Evolutionary conservation across 371 early-diverging fungal genomes (phyloP).

Genomic region (Syncephalastrum monosporum): DNA sequence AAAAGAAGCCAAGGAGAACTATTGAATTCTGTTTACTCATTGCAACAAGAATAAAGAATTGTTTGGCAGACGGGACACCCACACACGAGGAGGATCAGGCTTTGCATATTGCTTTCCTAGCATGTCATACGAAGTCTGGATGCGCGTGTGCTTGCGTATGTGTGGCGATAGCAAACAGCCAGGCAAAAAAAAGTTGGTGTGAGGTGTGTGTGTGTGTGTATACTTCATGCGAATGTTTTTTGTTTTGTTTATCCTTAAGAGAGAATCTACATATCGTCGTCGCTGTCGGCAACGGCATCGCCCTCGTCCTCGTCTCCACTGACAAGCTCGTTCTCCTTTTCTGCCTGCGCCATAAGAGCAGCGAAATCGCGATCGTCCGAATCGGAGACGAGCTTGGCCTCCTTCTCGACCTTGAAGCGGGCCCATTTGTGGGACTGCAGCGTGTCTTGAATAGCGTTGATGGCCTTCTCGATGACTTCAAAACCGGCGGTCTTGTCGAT

Average conservation of each 20-base stretch:
- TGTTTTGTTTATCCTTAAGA: conserved; percentile 1
- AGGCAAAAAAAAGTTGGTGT: too few relatives aligned
- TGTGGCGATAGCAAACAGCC: too few relatives aligned
- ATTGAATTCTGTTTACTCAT: conserved; percentile 15
- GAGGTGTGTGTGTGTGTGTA: too few relatives aligned
- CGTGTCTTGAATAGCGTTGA: conserved; percentile 78
- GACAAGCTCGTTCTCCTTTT: conserved; percentile 94
- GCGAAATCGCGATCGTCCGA: conserved; percentile 95
- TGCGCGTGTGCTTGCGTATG: too few relatives aligned
- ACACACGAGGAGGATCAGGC: too few relatives aligned
- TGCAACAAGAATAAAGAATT: too few relatives aligned
- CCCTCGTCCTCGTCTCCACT: conserved; percentile 89
- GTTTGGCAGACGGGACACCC: too few relatives aligned
- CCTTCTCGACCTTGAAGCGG: conserved; percentile 72
- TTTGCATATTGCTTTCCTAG: too few relatives aligned
- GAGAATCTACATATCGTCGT: conserved; percentile 50
- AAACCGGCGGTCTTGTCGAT: conserved; percentile 88
- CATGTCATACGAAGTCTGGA: too few relatives aligned
- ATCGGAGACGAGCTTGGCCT: conserved; percentile 92
- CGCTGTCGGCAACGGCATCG: conserved; percentile 65
- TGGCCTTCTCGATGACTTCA: conserved; percentile 86
- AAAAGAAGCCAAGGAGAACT: conserved; percentile 66
- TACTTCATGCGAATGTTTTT: too few relatives aligned
- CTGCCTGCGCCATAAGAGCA: conserved; percentile 88
- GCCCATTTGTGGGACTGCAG: conserved; percentile 65